Percentiles rank a stretch among this genome's conserved stretches.
Evolutionary conservation across 495 filamentous ascomycete species (phyloP).

Genomic region (Podospora pseudocomata): DNA sequence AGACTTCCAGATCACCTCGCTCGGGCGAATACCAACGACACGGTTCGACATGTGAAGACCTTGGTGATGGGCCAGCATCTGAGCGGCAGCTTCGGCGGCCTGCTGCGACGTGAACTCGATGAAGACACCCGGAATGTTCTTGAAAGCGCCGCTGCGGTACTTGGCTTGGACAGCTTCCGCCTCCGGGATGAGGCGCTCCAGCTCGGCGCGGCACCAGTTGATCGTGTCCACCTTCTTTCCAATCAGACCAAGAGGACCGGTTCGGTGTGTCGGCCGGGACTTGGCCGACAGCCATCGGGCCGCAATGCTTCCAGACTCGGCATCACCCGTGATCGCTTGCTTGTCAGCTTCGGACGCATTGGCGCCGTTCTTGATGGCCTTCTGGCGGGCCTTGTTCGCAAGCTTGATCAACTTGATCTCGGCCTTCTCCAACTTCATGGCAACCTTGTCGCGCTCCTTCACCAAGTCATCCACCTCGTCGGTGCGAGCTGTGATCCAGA

Average conservation of each 20-base stretch:
- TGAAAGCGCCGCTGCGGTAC: conserved; percentile 67
- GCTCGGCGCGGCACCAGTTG: conserved; percentile 82
- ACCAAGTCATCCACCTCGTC: conserved; percentile 81
- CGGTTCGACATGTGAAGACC: conserved; percentile 90
- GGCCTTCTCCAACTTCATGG: conserved; percentile 81
- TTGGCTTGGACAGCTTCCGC: conserved; percentile 71
- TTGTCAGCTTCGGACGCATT: conserved; percentile 45
- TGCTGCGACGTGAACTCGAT: conserved; percentile 79
- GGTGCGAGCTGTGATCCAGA: conserved; percentile 83
- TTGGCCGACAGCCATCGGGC: conserved; percentile 75
- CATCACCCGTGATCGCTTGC: conserved; percentile 45
- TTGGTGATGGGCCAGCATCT: conserved; percentile 83
- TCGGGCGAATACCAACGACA: conserved; percentile 79
- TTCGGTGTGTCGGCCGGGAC: conserved; percentile 80
- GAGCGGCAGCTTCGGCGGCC: conserved; percentile 81
- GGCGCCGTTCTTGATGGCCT: conserved; percentile 67
- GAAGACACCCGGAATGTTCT: conserved; percentile 71
- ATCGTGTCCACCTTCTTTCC: conserved; percentile 95
- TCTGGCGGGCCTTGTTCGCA: conserved; percentile 73
- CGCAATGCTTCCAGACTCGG: conserved; percentile 71
- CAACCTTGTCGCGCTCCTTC: conserved; percentile 75
- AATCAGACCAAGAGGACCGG: conserved; percentile 68
- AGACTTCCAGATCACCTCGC: conserved; percentile 86
- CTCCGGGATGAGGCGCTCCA: conserved; percentile 75
- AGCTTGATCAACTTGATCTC: conserved; percentile 83